These are phyloP conservation scores for Sporobolomyces roseus DNA, from an alignment of 768 basidiomycete genomes.

Conservation along the genomic window DNA sequence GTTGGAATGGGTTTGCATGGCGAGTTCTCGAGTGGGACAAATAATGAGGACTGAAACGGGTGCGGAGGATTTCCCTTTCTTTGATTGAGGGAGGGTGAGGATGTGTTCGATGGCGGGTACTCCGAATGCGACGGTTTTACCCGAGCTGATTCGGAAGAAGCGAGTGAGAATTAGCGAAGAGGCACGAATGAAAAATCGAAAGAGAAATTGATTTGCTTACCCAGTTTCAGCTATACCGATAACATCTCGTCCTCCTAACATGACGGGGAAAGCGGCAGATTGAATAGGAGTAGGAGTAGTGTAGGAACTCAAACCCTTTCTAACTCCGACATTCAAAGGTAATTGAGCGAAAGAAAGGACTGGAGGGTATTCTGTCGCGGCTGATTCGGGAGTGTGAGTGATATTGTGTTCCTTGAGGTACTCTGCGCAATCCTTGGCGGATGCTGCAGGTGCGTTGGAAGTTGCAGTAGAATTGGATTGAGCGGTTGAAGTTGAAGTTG, in stretches of 20 bases:
- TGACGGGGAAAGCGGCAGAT: conserved; percentile 60
- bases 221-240: conserved; percentile 97
- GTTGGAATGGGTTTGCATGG: conserved; percentile 87
- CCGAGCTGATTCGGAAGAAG: conserved; percentile 47
- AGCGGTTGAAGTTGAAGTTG: conserved; percentile 43
- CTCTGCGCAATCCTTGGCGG: conserved; percentile 55
- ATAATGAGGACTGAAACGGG: conserved; percentile 63
- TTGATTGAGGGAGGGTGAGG: conserved; percentile 47
- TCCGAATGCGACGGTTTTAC: conserved; percentile 94
- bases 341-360: conserved; percentile 72
- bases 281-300: conserved; percentile 91
- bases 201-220: conserved; percentile 58
- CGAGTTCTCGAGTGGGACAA: conserved; percentile 92
- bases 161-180: neutral
- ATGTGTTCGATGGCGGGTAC: conserved; percentile 73
- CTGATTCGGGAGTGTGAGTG: conserved; percentile 61
- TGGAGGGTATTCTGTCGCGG: conserved; percentile 58
- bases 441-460: conserved; percentile 46
- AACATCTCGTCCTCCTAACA: conserved; percentile 56
- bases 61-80: conserved; percentile 43
- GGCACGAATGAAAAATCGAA: conserved; percentile 20
- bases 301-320: conserved; percentile 64
- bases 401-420: conserved; percentile 72
- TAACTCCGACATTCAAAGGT: conserved; percentile 62
- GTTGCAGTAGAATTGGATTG: conserved; percentile 45